These are phyloP conservation scores for Naematelia aurantialba DNA, from an alignment of 768 basidiomycete genomes.

Conservation along the genomic window DNA sequence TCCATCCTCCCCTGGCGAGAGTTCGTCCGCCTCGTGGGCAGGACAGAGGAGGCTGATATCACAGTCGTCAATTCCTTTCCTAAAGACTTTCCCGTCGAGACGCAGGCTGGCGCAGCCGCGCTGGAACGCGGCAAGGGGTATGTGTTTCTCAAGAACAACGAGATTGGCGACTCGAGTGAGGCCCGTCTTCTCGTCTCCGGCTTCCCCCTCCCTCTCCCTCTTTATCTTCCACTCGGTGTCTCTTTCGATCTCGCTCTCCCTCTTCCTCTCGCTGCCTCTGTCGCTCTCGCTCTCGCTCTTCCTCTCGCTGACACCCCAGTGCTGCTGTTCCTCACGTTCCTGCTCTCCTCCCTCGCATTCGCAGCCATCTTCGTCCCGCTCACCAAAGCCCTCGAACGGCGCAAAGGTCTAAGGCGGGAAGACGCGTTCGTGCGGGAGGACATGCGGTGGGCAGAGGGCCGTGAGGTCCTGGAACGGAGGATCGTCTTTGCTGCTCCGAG, in stretches of 20 bases:
- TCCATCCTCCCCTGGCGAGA: too few relatives aligned
- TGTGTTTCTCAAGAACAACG: constrained; percentile 17
- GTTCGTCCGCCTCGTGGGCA: too few relatives aligned
- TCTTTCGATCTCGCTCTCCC: too few relatives aligned
- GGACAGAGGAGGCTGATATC: not conserved
- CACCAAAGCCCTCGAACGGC: constrained; percentile 8
- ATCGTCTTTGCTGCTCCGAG: constrained; percentile 6
- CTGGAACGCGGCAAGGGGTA: constrained; percentile 10
- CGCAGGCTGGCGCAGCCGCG: not conserved
- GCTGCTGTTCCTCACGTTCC: constrained; percentile 27
- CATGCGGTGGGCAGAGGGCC: constrained; percentile 36
- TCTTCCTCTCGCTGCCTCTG: too few relatives aligned
- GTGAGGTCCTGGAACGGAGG: constrained; percentile 26
- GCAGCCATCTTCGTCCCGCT: constrained; percentile 17
- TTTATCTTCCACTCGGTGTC: not conserved
- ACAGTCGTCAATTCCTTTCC: constrained; percentile 30
- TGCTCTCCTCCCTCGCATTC: constrained; percentile 13
- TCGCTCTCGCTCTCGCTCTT: not conserved
- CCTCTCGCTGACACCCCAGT: too few relatives aligned
- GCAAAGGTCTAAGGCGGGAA: constrained; percentile 5
- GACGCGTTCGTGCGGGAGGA: constrained; percentile 35
- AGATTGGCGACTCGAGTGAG: constrained; percentile 34
- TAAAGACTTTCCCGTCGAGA: constrained; percentile 31
- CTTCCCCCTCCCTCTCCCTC: not conserved
- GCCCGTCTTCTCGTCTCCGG: not conserved